Conservation (phyloP, 116 monocot species). For the Dioscorea cayenensis region DNA sequence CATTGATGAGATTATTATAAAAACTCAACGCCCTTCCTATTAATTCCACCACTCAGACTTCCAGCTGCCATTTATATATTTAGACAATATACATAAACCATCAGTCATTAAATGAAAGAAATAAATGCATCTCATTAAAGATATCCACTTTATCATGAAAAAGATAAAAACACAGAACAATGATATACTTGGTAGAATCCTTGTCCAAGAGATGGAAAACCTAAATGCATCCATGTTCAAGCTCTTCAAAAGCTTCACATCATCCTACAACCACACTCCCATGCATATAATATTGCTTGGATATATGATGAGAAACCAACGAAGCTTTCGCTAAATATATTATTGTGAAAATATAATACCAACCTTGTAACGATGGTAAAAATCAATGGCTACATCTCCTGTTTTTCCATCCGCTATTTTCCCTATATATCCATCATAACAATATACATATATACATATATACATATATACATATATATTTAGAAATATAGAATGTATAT, state of each 20-base stretch:
- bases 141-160: no score
- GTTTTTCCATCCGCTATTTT: constrained; percentile 25
- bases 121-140: background rate
- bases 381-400: constrained; percentile 28
- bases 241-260: constrained; percentile 24
- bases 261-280: constrained; percentile 24
- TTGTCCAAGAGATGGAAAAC: constrained; percentile 47
- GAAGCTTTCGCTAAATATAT: background rate
- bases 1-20: constrained; percentile 52
- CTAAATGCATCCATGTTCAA: constrained; percentile 27
- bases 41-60: constrained; percentile 28
- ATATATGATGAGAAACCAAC: background rate
- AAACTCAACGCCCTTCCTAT: constrained; percentile 37
- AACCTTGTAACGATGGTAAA: constrained; percentile 39
- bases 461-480: no score
- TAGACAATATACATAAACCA: no score
- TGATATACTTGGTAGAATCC: constrained; percentile 35
- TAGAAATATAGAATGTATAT: no score
- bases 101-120: background rate
- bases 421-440: constrained; percentile 12
- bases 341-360: background rate
- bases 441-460: background rate
- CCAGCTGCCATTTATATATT: constrained; percentile 17
- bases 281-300: no score
- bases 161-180: no score